phyloP scores from a whole-genome alignment of 345 rosid genomes.

The Euphorbia lathyris region DNA sequence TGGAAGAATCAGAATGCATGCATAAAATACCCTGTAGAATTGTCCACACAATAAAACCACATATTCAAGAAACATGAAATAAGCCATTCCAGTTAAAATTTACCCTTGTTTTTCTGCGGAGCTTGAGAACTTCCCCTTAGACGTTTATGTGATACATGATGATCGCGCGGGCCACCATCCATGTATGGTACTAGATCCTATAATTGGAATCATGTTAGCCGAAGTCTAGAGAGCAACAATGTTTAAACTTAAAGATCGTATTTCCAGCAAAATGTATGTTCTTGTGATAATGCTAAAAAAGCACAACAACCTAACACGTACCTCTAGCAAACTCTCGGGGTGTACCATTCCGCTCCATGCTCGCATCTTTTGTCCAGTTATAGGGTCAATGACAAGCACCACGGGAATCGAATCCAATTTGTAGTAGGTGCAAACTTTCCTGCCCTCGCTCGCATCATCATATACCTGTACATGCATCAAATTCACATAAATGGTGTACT shows the following conservation, averaged over 20 bases:
- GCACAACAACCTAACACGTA: slow-evolving; percentile 12
- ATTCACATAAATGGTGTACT: neutral
- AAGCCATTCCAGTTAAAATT: neutral
- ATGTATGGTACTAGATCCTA: slow-evolving; percentile 85
- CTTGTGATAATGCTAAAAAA: neutral
- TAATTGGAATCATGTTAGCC: slow-evolving; percentile 11
- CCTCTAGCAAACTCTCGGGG: slow-evolving; percentile 90
- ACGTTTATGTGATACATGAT: slow-evolving; percentile 80
- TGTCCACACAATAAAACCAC: too few relatives aligned
- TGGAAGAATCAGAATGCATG: neutral
- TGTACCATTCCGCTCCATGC: slow-evolving; percentile 90
- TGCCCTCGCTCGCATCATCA: slow-evolving; percentile 90
- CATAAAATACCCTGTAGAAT: neutral
- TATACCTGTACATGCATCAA: slow-evolving; percentile 46
- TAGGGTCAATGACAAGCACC: slow-evolving; percentile 89
- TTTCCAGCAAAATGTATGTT: neutral
- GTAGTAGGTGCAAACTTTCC: slow-evolving; percentile 90
- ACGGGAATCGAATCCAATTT: slow-evolving; percentile 80
- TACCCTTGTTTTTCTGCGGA: slow-evolving; percentile 65
- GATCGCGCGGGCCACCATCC: slow-evolving; percentile 92
- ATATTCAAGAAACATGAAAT: neutral
- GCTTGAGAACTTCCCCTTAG: slow-evolving; percentile 65
- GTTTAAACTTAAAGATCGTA: neutral
- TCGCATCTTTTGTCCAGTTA: slow-evolving; percentile 93
- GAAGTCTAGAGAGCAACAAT: slow-evolving; percentile 10